phyloP scores from a whole-genome alignment of 140 eudicot genomes.

The Bidens hawaiensis region DNA sequence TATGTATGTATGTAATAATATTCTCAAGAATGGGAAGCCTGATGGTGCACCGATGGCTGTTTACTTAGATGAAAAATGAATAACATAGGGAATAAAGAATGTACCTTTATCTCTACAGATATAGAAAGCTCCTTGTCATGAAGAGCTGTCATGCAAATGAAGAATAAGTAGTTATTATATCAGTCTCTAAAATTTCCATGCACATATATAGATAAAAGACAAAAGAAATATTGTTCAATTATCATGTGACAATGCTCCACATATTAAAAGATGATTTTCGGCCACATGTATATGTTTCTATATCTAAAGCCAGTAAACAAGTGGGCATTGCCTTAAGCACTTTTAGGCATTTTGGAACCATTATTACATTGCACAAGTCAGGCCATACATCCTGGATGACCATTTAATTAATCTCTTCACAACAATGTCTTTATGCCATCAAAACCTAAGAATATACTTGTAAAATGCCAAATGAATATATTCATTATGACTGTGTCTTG shows the following conservation, averaged over 20 bases:
- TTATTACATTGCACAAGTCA: no score
- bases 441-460: no score
- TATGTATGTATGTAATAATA: slow-evolving; percentile 9
- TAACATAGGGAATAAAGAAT: slow-evolving; percentile 7
- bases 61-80: background rate
- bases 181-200: background rate
- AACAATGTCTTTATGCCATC: no score
- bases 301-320: background rate
- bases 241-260: background rate
- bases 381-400: no score
- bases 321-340: background rate
- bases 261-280: slow-evolving; percentile 7
- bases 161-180: slow-evolving; percentile 8
- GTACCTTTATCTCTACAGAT: slow-evolving; percentile 95
- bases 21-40: background rate
- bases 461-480: no score
- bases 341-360: background rate
- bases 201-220: background rate
- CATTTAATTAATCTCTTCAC: no score
- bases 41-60: background rate
- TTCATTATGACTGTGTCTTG: no score
- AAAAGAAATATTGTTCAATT: background rate
- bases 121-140: slow-evolving; percentile 53
- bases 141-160: slow-evolving; percentile 39
- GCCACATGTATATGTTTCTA: background rate